These are phyloP conservation scores for Phycomyces nitens DNA, from an alignment of 192 early-diverging fungal genomes.

Conservation along the genomic window DNA sequence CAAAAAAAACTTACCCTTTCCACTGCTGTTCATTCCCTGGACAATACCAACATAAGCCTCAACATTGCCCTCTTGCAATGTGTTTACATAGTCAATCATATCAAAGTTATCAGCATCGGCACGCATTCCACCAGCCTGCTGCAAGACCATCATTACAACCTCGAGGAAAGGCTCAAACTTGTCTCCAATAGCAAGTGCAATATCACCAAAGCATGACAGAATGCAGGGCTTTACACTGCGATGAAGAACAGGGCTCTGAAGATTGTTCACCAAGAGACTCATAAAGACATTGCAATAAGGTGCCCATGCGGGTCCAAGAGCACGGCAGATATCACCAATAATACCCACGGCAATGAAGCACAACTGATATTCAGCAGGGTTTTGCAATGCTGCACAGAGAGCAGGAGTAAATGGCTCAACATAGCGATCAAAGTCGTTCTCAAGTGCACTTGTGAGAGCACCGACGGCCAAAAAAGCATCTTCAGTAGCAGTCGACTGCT, in stretches of 20 bases:
- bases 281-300: slow-evolving; percentile 88
- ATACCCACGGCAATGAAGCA: slow-evolving; percentile 94
- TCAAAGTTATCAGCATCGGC: slow-evolving; percentile 63
- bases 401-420: slow-evolving; percentile 82
- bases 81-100: slow-evolving; percentile 82
- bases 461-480: slow-evolving; percentile 92
- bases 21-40: slow-evolving; percentile 82
- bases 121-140: slow-evolving; percentile 72
- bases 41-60: slow-evolving; percentile 96
- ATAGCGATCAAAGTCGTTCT: slow-evolving; percentile 84
- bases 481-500: slow-evolving; percentile 80
- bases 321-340: slow-evolving; percentile 94
- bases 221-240: slow-evolving; percentile 89
- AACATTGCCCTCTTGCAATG: slow-evolving; percentile 83
- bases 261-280: slow-evolving; percentile 71
- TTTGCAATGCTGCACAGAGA: slow-evolving; percentile 77
- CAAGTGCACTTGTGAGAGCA: slow-evolving; percentile 78
- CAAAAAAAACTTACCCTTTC: slow-evolving; percentile 51
- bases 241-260: slow-evolving; percentile 74
- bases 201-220: slow-evolving; percentile 95
- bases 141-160: slow-evolving; percentile 82
- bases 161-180: slow-evolving; percentile 81
- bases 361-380: slow-evolving; percentile 89
- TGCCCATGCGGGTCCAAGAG: slow-evolving; percentile 67
- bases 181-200: slow-evolving; percentile 92